Conservation (phyloP, 208 protist species). For the Tetramitus jugosus region DNA sequence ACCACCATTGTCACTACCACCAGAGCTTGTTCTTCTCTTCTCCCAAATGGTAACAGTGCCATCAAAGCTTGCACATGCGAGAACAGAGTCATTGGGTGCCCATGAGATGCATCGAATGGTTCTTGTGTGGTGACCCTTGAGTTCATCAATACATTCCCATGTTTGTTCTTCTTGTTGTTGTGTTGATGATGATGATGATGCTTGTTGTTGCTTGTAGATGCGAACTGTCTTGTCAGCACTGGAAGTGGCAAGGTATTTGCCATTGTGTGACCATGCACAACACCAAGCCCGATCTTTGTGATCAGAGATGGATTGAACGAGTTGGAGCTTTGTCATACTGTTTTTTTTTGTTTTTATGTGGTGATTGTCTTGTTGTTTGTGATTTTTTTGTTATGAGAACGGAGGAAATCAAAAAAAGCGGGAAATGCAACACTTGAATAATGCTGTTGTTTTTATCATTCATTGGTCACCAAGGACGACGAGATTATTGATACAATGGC, state of each 20-base stretch:
- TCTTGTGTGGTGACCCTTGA: not conserved
- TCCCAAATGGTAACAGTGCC: not conserved
- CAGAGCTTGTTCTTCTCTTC: not conserved
- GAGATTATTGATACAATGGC: too few relatives aligned
- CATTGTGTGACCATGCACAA: not conserved
- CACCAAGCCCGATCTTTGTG: not conserved
- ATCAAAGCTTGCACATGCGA: constrained; percentile 21
- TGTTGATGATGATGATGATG: too few relatives aligned
- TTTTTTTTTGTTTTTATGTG: too few relatives aligned
- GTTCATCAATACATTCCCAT: not conserved
- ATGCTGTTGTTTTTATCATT: too few relatives aligned
- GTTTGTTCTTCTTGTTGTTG: too few relatives aligned
- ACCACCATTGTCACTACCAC: not conserved
- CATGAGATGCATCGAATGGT: not conserved
- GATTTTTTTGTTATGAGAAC: too few relatives aligned
- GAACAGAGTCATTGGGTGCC: constrained; percentile 1
- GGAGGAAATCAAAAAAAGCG: too few relatives aligned
- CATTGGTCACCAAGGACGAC: too few relatives aligned
- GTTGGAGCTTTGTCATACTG: too few relatives aligned
- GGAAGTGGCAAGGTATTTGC: not conserved
- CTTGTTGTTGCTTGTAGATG: not conserved
- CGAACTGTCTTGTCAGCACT: not conserved
- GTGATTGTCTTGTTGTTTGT: too few relatives aligned
- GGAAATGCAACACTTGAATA: too few relatives aligned
- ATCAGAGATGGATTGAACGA: too few relatives aligned